Percentiles rank a stretch among this genome's conserved stretches.
These are phyloP conservation scores for Scenedesmus sp. DNA, from an alignment of 163 green algal species.

Conservation along the genomic window DNA sequence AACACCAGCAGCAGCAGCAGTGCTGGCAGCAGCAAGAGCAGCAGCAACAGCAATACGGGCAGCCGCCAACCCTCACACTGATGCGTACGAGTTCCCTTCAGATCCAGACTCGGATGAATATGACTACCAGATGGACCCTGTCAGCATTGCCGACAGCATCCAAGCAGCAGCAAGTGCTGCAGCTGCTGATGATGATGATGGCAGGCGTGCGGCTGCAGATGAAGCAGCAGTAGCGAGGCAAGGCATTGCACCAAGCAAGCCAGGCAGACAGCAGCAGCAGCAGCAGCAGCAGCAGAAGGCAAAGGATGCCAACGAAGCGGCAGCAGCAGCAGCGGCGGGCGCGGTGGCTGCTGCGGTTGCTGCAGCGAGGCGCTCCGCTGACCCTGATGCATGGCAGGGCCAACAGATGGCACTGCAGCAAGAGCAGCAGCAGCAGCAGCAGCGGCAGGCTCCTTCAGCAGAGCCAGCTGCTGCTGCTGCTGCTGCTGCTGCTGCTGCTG, in stretches of 20 bases:
- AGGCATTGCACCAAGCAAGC: background rate
- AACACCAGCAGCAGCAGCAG: background rate
- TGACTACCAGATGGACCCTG: background rate
- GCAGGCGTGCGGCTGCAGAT: background rate
- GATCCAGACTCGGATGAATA: background rate
- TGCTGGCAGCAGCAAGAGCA: constrained; percentile 57
- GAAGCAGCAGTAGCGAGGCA: background rate
- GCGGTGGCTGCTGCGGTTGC: background rate
- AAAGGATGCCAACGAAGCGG: background rate
- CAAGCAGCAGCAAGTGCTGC: background rate
- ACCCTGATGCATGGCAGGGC: background rate
- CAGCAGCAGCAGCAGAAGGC: background rate
- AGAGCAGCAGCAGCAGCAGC: background rate
- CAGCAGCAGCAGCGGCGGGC: background rate
- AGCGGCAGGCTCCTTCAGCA: background rate
- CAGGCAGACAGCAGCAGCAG: background rate
- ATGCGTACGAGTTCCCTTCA: background rate
- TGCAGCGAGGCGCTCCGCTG: background rate
- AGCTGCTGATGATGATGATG: background rate
- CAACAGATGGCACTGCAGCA: background rate
- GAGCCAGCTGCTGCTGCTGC: too few relatives aligned
- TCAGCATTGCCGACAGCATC: background rate
- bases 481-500: background rate
- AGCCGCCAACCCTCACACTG: background rate
- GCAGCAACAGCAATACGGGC: background rate